Conservation (phyloP, 495 filamentous ascomycete genomes). For the Penicillium roqueforti region DNA sequence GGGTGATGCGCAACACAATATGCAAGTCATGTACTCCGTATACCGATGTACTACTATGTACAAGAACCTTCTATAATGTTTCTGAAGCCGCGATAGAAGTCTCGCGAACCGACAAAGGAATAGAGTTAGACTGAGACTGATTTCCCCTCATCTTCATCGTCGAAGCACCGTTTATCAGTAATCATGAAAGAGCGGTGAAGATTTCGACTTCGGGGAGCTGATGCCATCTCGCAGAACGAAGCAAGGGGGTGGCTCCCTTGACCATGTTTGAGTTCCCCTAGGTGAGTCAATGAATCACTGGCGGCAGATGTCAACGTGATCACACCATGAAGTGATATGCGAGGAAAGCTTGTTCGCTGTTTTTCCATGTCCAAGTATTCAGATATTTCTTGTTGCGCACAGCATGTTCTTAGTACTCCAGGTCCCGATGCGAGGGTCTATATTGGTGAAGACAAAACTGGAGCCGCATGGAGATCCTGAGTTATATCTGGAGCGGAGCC, state of each 20-base stretch:
- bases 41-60: background rate
- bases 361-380: background rate
- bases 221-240: conserved; percentile 24
- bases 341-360: conserved; percentile 5
- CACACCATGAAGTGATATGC: background rate
- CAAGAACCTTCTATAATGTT: background rate
- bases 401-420: background rate
- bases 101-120: background rate
- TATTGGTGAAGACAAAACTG: background rate
- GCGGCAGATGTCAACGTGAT: background rate
- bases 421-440: background rate
- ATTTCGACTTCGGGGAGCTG: conserved; percentile 4
- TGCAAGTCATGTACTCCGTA: conserved; percentile 7
- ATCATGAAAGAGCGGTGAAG: conserved; percentile 25
- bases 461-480: conserved; percentile 15
- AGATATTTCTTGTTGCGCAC: conserved; percentile 3
- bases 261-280: background rate
- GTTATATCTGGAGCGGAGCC: background rate
- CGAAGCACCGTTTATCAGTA: background rate
- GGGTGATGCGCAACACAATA: background rate
- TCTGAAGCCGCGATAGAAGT: background rate
- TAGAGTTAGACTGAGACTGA: background rate
- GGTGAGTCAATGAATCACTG: background rate
- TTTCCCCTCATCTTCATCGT: background rate
- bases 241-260: conserved; percentile 17